Evolutionary conservation across 352 stramenopile species (phyloP).

Genomic region (Albugo candida): DNA sequence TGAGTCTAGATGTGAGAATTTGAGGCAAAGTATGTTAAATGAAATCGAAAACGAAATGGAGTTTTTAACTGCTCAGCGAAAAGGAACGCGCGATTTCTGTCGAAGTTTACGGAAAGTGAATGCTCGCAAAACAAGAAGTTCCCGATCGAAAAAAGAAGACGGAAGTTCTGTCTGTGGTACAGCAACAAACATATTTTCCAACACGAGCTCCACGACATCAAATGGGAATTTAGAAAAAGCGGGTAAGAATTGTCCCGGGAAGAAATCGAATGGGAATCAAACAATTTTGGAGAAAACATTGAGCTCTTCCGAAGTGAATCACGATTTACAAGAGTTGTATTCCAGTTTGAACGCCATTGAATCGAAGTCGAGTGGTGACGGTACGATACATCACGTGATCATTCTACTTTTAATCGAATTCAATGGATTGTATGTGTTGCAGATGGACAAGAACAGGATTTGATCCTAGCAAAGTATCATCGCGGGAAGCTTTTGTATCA

Average conservation of each 20-base stretch:
- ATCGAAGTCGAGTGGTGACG: no score
- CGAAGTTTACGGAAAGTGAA: slow-evolving; percentile 9
- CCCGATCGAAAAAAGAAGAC: slow-evolving; percentile 21
- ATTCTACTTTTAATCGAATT: no score
- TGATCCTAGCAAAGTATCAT: slow-evolving; percentile 19
- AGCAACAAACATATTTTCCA: no score
- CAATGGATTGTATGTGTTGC: no score
- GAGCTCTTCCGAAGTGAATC: slow-evolving; percentile 46
- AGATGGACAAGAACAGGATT: no score
- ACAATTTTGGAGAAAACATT: slow-evolving; percentile 47
- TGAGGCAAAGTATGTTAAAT: slow-evolving; percentile 68
- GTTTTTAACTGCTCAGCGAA: slow-evolving; percentile 54
- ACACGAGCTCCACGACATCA: no score
- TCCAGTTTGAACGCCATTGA: slow-evolving; percentile 10
- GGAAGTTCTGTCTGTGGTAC: no score
- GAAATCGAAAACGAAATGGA: slow-evolving; percentile 77
- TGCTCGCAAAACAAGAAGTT: slow-evolving; percentile 56
- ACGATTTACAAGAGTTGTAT: slow-evolving; percentile 41
- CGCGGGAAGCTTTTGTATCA: slow-evolving; percentile 62
- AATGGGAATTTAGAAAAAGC: slow-evolving; percentile 1
- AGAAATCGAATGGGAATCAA: slow-evolving; percentile 49
- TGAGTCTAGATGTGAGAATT: slow-evolving; percentile 47
- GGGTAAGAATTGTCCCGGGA: slow-evolving; percentile 24
- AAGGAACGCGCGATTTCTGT: slow-evolving; percentile 13
- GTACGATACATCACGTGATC: no score